These are phyloP conservation scores for Penicillium paxilli DNA, from an alignment of 495 filamentous ascomycete genomes.

Conservation along the genomic window DNA sequence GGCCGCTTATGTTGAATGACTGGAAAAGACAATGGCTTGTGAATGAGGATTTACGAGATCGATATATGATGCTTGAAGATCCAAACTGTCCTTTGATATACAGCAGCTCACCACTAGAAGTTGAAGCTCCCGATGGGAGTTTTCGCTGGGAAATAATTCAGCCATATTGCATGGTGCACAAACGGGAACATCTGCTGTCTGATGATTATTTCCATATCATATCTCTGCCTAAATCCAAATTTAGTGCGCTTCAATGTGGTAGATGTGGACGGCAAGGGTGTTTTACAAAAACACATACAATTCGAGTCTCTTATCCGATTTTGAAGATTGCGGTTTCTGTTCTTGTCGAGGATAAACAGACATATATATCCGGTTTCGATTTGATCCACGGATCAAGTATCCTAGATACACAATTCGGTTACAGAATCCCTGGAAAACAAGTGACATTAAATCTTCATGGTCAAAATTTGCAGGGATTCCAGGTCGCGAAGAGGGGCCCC, in stretches of 20 bases:
- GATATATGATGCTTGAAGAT: constrained; percentile 7
- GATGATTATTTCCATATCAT: constrained; percentile 1
- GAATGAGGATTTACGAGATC: constrained; percentile 4
- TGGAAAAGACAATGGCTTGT: not conserved
- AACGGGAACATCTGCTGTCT: not conserved
- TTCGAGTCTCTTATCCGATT: constrained; percentile 3
- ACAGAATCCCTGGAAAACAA: constrained; percentile 5
- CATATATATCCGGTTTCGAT: constrained; percentile 7
- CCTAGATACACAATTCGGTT: constrained; percentile 4
- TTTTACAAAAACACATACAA: constrained; percentile 4
- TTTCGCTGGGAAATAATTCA: not conserved
- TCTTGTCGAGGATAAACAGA: constrained; percentile 1
- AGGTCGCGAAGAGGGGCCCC: not conserved
- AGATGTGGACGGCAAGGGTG: constrained; percentile 1
- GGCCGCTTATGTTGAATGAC: not conserved
- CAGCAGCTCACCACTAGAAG: constrained; percentile 1
- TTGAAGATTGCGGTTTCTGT: constrained; percentile 8
- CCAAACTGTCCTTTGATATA: constrained; percentile 2
- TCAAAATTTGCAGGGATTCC: constrained; percentile 4
- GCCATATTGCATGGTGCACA: not conserved
- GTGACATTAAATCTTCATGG: constrained; percentile 4
- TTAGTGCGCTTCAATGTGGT: constrained; percentile 2
- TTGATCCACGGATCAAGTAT: constrained; percentile 4
- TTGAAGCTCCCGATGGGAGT: not conserved
- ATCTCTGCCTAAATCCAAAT: constrained; percentile 1